Conservation (phyloP, 352 stramenopile species). For the Pythium periplocum region DNA sequence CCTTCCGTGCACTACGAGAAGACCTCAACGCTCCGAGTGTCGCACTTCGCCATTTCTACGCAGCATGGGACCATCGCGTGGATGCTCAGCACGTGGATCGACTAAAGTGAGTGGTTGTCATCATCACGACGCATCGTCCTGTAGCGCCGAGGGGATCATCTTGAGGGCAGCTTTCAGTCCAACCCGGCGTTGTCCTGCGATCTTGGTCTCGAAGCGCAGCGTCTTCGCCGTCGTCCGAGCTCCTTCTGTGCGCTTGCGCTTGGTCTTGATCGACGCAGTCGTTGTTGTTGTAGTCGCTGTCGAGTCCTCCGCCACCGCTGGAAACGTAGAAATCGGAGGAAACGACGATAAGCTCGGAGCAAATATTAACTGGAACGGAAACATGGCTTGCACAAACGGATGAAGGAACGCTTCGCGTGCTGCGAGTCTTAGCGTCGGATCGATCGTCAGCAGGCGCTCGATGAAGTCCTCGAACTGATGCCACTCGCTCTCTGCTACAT, state of each 20-base stretch:
- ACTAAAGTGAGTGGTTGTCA: not conserved
- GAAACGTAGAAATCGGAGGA: not conserved
- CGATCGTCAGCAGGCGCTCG: constrained; percentile 37
- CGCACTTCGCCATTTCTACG: constrained; percentile 35
- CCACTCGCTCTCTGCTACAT: constrained; percentile 7
- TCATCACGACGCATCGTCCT: constrained; percentile 7
- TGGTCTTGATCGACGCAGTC: not conserved
- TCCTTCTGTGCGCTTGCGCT: no score
- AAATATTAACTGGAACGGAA: constrained; percentile 65
- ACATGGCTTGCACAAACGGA: constrained; percentile 63
- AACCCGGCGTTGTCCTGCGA: no score
- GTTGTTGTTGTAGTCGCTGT: not conserved
- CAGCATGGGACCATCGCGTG: constrained; percentile 38
- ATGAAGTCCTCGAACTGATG: constrained; percentile 50
- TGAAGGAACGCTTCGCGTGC: constrained; percentile 53
- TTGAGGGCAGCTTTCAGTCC: no score
- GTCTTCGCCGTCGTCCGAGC: no score
- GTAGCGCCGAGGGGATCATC: not conserved
- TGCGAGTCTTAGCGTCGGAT: constrained; percentile 37
- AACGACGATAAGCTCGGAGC: constrained; percentile 1
- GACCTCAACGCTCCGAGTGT: constrained; percentile 35
- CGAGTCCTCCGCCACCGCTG: not conserved
- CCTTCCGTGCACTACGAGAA: constrained; percentile 68
- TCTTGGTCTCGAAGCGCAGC: no score
- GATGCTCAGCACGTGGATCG: not conserved